Percentiles rank a stretch among this genome's conserved stretches.
These are phyloP conservation scores for Hypomontagnella submonticulosa DNA, from an alignment of 495 filamentous ascomycete genomes.

Conservation along the genomic window DNA sequence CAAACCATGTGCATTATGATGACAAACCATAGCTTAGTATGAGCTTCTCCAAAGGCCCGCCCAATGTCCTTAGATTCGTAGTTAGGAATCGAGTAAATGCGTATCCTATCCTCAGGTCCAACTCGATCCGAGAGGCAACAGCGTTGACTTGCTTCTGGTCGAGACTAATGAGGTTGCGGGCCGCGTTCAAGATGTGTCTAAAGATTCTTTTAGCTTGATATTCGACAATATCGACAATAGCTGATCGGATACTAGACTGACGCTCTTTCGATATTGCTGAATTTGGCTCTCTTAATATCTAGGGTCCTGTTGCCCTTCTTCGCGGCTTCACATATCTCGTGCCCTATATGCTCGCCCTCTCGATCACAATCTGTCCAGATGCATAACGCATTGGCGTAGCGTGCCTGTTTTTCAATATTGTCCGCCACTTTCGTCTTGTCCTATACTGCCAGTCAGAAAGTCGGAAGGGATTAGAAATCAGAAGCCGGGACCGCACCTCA, in stretches of 20 bases:
- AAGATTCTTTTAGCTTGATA: slow-evolving; percentile 27
- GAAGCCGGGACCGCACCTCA: slow-evolving; percentile 58
- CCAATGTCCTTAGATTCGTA: slow-evolving; percentile 73
- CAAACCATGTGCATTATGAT: slow-evolving; percentile 17
- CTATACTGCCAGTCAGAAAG: slow-evolving; percentile 53
- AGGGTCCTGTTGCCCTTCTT: slow-evolving; percentile 75
- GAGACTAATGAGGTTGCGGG: slow-evolving; percentile 76
- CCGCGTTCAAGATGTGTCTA: slow-evolving; percentile 86
- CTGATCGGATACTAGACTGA: slow-evolving; percentile 54
- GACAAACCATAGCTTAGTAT: slow-evolving; percentile 86
- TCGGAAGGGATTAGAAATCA: background rate
- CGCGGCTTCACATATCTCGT: slow-evolving; percentile 89
- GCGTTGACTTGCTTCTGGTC: slow-evolving; percentile 90
- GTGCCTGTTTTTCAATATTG: slow-evolving; percentile 85
- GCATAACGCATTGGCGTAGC: slow-evolving; percentile 74
- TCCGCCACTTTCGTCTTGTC: slow-evolving; percentile 82
- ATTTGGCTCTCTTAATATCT: slow-evolving; percentile 84
- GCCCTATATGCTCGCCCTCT: slow-evolving; percentile 95
- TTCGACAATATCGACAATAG: background rate
- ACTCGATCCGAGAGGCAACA: slow-evolving; percentile 88
- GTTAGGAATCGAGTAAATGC: slow-evolving; percentile 94
- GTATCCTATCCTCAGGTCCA: slow-evolving; percentile 90
- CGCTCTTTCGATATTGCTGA: slow-evolving; percentile 96
- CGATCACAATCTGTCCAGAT: slow-evolving; percentile 99
- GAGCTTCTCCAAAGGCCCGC: slow-evolving; percentile 67